Percentiles rank a stretch among this genome's conserved stretches.
These are phyloP conservation scores for Lepiota brunneoincarnata DNA, from an alignment of 768 basidiomycete genomes.

Conservation along the genomic window DNA sequence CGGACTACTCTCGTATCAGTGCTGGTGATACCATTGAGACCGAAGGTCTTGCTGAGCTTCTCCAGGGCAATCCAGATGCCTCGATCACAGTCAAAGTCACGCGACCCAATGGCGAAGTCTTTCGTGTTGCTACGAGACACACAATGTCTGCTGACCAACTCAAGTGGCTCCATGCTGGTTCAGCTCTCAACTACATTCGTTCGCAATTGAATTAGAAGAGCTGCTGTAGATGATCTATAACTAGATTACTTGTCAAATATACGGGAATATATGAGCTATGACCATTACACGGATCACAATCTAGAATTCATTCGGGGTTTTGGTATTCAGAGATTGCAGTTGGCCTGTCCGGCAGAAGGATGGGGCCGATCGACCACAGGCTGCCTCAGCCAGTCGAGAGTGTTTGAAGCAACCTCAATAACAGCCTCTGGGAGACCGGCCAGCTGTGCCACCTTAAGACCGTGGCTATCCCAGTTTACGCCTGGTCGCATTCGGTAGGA, in stretches of 20 bases:
- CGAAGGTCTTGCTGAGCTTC: slow-evolving; percentile 69
- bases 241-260: neutral
- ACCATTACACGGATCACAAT: neutral
- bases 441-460: slow-evolving; percentile 82
- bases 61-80: slow-evolving; percentile 46
- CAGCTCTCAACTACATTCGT: slow-evolving; percentile 87
- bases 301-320: neutral
- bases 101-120: slow-evolving; percentile 55
- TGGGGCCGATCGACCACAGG: slow-evolving; percentile 1
- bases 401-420: slow-evolving; percentile 56
- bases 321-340: neutral
- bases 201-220: slow-evolving; percentile 25
- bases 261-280: slow-evolving; percentile 3
- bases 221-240: neutral
- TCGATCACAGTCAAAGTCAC: slow-evolving; percentile 63
- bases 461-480: slow-evolving; percentile 89
- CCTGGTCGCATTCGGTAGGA: slow-evolving; percentile 79
- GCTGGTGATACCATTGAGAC: slow-evolving; percentile 85
- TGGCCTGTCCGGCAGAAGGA: neutral
- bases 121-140: slow-evolving; percentile 75
- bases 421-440: slow-evolving; percentile 77
- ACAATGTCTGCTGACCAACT: slow-evolving; percentile 91
- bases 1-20: slow-evolving; percentile 81
- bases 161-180: slow-evolving; percentile 86
- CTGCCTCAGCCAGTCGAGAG: slow-evolving; percentile 38